Conservation (phyloP, 1,284 basidiomycete genomes). For the Boletellus deceptivus region DNA sequence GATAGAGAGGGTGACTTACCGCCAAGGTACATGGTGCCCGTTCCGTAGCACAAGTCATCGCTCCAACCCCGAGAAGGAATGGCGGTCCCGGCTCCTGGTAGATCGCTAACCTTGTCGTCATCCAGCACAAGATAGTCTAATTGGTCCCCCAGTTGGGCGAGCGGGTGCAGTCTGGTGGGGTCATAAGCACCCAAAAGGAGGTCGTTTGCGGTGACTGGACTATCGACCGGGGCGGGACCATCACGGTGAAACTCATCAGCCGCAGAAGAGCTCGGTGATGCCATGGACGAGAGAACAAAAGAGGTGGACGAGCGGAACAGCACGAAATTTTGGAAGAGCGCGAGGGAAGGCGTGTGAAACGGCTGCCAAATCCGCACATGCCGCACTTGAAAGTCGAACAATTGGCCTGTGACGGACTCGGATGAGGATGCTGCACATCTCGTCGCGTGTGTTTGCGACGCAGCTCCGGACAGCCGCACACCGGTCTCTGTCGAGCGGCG, state of each 20-base stretch:
- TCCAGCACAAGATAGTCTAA: slow-evolving; percentile 92
- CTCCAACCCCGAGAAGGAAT: slow-evolving; percentile 96
- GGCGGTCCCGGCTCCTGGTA: slow-evolving; percentile 83
- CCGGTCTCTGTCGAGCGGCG: slow-evolving; percentile 24
- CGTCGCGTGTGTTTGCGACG: slow-evolving; percentile 26
- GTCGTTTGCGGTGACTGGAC: slow-evolving; percentile 76
- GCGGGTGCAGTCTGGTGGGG: slow-evolving; percentile 85
- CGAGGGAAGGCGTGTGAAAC: slow-evolving; percentile 26
- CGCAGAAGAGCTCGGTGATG: slow-evolving; percentile 32
- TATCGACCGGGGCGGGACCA: slow-evolving; percentile 40
- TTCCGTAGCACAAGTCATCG: slow-evolving; percentile 99
- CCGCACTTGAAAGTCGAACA: slow-evolving; percentile 17
- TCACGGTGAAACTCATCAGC: slow-evolving; percentile 52
- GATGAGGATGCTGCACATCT: slow-evolving; percentile 15
- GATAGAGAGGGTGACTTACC: slow-evolving; percentile 74
- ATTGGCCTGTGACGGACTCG: slow-evolving; percentile 24
- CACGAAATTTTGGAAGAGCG: slow-evolving; percentile 33
- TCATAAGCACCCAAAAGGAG: slow-evolving; percentile 84
- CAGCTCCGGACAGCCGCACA: slow-evolving; percentile 23
- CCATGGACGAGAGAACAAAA: slow-evolving; percentile 25
- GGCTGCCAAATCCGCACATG: slow-evolving; percentile 9
- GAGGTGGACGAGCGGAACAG: slow-evolving; percentile 10
- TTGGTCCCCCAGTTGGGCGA: slow-evolving; percentile 85
- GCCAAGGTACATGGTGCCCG: slow-evolving; percentile 96
- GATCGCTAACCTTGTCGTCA: slow-evolving; percentile 86